Conservation (phyloP, 177 flowering plant species). For the Vitis hybrid region DNA sequence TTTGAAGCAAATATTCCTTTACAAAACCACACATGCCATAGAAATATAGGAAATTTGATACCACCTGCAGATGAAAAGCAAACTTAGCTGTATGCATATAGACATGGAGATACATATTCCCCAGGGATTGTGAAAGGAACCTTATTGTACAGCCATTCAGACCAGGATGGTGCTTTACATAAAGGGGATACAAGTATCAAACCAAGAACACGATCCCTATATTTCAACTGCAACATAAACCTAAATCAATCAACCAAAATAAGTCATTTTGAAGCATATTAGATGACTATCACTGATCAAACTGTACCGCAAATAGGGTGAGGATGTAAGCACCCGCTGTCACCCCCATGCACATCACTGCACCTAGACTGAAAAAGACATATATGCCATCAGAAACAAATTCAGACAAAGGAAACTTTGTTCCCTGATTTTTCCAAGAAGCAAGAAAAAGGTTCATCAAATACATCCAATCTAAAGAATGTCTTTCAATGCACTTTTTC, state of each 20-base stretch:
- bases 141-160: slow-evolving; percentile 74
- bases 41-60: slow-evolving; percentile 61
- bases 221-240: slow-evolving; percentile 49
- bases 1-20: slow-evolving; percentile 59
- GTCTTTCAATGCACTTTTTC: background rate
- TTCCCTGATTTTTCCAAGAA: background rate
- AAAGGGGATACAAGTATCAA: slow-evolving; percentile 73
- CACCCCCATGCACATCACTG: slow-evolving; percentile 97
- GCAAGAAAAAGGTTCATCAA: background rate
- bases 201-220: slow-evolving; percentile 71
- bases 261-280: background rate
- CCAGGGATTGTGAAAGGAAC: slow-evolving; percentile 19
- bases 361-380: slow-evolving; percentile 63
- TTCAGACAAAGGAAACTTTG: background rate
- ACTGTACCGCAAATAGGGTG: slow-evolving; percentile 82
- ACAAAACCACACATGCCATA: slow-evolving; percentile 73
- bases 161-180: slow-evolving; percentile 71
- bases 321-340: slow-evolving; percentile 95
- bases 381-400: slow-evolving; percentile 16
- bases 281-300: background rate
- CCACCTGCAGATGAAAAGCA: slow-evolving; percentile 32
- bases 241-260: background rate
- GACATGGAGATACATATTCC: background rate
- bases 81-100: background rate
- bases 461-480: background rate